phyloP scores from a whole-genome alignment of 2,329 filamentous ascomycete genomes.

The Fusarium coicis region DNA sequence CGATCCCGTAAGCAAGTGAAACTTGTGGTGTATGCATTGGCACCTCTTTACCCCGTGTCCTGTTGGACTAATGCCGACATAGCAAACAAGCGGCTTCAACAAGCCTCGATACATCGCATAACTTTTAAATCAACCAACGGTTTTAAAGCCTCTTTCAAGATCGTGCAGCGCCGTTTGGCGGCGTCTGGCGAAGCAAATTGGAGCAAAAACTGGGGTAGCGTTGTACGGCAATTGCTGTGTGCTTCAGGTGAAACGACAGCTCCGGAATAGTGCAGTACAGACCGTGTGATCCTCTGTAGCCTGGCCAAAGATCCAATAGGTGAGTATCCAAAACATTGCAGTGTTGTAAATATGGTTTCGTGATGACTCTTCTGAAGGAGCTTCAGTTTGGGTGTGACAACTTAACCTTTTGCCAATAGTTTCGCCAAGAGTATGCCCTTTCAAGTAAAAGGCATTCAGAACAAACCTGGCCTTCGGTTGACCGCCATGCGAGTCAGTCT shows the following conservation, averaged over 20 bases:
- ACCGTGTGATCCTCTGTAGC: not conserved
- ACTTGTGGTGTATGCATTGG: constrained; percentile 16
- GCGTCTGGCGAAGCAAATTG: constrained; percentile 14
- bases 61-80: constrained; percentile 10
- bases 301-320: not conserved
- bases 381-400: not conserved
- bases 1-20: not conserved
- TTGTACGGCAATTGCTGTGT: constrained; percentile 25
- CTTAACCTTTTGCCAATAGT: not conserved
- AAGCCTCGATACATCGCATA: not conserved
- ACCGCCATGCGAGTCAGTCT: constrained; percentile 31
- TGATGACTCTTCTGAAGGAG: not conserved
- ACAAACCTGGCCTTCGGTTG: constrained; percentile 7
- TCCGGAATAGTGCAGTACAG: constrained; percentile 11
- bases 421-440: not conserved
- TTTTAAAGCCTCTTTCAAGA: not conserved
- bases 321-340: not conserved
- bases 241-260: constrained; percentile 36
- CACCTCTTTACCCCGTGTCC: not conserved
- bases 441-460: constrained; percentile 15
- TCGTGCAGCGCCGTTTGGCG: constrained; percentile 12
- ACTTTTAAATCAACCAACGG: not conserved
- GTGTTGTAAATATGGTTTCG: constrained; percentile 5
- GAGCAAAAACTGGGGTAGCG: constrained; percentile 14
- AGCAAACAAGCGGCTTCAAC: constrained; percentile 6